These are phyloP conservation scores for Bretschneidera sinensis DNA, from an alignment of 345 rosid genomes.

Conservation along the genomic window DNA sequence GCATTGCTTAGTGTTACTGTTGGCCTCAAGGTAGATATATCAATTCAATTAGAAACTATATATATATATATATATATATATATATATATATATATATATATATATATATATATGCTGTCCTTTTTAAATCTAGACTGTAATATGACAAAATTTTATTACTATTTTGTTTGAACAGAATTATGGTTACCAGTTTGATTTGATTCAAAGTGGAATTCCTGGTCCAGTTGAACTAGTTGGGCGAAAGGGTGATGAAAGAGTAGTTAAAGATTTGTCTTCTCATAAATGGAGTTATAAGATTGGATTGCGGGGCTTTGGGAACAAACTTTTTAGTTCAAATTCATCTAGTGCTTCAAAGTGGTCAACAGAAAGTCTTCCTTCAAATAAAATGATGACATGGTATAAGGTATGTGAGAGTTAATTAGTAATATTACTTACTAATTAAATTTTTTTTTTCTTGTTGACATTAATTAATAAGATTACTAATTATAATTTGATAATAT, in stretches of 20 bases:
- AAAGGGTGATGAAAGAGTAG: conserved; percentile 32
- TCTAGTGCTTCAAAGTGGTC: conserved; percentile 23
- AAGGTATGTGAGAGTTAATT: conserved; percentile 37
- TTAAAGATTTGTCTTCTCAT: conserved; percentile 41
- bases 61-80: too few species aligned
- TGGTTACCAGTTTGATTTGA: conserved; percentile 34
- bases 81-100: too few species aligned
- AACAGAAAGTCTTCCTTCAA: conserved; percentile 23
- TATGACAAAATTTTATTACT: not conserved
- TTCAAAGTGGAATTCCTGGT: conserved; percentile 33
- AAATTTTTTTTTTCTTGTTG: too few species aligned
- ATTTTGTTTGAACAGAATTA: conserved; percentile 36
- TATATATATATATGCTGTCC: too few species aligned
- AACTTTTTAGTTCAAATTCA: conserved; percentile 6
- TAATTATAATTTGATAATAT: not conserved
- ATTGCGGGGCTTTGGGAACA: conserved; percentile 30
- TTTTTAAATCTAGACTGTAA: not conserved
- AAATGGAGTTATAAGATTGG: conserved; percentile 58
- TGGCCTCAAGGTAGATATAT: conserved; percentile 42
- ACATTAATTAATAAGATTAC: too few species aligned
- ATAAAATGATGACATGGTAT: conserved; percentile 55
- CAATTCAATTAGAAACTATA: too few species aligned
- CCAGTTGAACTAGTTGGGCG: conserved; percentile 35
- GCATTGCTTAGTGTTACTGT: conserved; percentile 53
- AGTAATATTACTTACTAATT: too few species aligned